Conservation (phyloP, 2,329 filamentous ascomycete genomes). For the Aspergillus flavus region DNA sequence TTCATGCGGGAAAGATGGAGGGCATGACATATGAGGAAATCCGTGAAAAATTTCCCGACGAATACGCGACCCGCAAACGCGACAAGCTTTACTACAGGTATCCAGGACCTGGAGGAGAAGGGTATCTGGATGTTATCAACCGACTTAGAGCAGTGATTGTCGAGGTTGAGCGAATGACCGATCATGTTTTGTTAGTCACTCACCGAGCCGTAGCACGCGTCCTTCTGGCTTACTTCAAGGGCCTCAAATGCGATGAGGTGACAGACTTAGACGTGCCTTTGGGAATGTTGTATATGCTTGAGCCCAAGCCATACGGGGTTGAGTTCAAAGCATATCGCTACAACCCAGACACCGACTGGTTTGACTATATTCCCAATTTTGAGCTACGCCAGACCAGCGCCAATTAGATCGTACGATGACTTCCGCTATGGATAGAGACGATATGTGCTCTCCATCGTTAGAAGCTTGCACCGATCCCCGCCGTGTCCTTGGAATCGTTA, state of each 20-base stretch:
- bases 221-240: slow-evolving; percentile 94
- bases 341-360: slow-evolving; percentile 75
- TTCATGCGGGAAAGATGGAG: slow-evolving; percentile 91
- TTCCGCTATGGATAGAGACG: neutral
- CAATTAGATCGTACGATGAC: slow-evolving; percentile 17
- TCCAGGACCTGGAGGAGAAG: slow-evolving; percentile 91
- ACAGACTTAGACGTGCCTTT: slow-evolving; percentile 92
- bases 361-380: slow-evolving; percentile 84
- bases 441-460: neutral
- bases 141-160: slow-evolving; percentile 93
- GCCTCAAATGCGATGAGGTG: slow-evolving; percentile 85
- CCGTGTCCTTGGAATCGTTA: neutral
- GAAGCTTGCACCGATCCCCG: neutral
- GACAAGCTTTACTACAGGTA: slow-evolving; percentile 98
- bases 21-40: slow-evolving; percentile 95
- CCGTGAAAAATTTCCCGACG: slow-evolving; percentile 72
- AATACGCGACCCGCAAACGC: slow-evolving; percentile 75
- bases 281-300: slow-evolving; percentile 90
- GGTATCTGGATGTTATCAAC: slow-evolving; percentile 96
- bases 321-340: slow-evolving; percentile 96
- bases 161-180: slow-evolving; percentile 94
- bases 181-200: slow-evolving; percentile 88
- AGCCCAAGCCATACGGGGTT: slow-evolving; percentile 96
- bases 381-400: slow-evolving; percentile 59
- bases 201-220: slow-evolving; percentile 92